Evolutionary conservation across 768 basidiomycete species (phyloP), one percentile per base, ranked within the genome.

Genomic region (Royoungia palumana): DNA sequence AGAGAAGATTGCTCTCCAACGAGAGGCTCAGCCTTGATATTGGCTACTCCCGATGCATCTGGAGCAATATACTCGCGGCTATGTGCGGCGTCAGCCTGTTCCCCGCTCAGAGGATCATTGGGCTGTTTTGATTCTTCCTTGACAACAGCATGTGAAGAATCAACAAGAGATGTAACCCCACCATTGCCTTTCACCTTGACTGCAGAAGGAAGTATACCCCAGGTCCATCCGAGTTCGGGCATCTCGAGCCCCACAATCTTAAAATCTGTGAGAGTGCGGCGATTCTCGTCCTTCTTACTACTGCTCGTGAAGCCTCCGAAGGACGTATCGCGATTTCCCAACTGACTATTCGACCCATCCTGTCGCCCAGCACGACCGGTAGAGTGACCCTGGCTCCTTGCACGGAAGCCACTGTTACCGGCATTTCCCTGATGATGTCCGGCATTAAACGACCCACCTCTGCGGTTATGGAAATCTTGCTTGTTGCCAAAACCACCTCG

Each of bases 221-320:
- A 97, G 42, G 75, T 78, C 95, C 95, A 97, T 57, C 72, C 74
- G 50, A 96, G 72, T 57, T 87, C 84, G 59, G 76, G 81, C 57
- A 96, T 87, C 65, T 89, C 83, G 58, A 97, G 76, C 22, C 89
- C 94, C 62, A 94, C 76, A 65, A 99, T 93, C 72, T 95, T 91
- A 81, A 99, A 99, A 72, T 98, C 95, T 32, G 94, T 97, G 58
- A 99, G 83, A 25, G 94, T 96, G 60, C 91, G 82, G 62, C 86
- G 81, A 65, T 87, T 87, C 68, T 92, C 89, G 64, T 90, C 88
- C 70, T 86, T 87, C 79, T 89, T 89, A 77, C 84, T 82, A 62
- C 70, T 63, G 41, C 68, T 69, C 60, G 75, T 69, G 57, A 67
- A 76, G 42, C 75, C 72, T 45, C 71, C 66, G 56, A 72, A 60